phyloP scores from a whole-genome alignment of 306 rosid genomes.

The Lathyrus sativus region DNA sequence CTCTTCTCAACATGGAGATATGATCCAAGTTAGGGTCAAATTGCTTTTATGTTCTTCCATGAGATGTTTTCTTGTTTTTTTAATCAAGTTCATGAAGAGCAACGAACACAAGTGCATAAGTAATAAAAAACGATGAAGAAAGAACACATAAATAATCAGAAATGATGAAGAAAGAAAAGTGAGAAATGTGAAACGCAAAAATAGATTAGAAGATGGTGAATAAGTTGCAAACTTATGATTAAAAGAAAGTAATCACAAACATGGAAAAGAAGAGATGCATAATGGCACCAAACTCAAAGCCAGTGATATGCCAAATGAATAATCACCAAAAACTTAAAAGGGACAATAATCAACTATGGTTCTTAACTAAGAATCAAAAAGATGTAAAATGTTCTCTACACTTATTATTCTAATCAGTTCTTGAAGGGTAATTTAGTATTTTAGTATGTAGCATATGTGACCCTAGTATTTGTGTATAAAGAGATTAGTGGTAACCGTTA shows the following conservation, averaged over 20 bases:
- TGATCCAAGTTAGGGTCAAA: not conserved
- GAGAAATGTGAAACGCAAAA: not conserved
- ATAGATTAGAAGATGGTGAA: not conserved
- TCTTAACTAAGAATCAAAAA: not conserved
- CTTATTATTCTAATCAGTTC: too few species aligned
- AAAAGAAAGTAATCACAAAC: not conserved
- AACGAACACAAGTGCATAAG: not conserved
- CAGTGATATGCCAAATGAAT: not conserved
- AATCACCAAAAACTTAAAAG: not conserved
- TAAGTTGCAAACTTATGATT: not conserved
- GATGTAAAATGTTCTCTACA: not conserved
- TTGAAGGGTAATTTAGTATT: too few species aligned
- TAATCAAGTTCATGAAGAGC: not conserved
- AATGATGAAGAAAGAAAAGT: not conserved
- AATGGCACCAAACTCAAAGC: not conserved
- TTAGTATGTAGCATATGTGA: too few species aligned
- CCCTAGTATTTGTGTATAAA: too few species aligned
- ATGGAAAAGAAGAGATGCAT: not conserved
- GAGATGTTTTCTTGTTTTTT: not conserved
- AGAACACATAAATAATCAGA: not conserved
- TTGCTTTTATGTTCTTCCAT: not conserved
- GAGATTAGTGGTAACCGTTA: too few species aligned
- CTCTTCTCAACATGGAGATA: not conserved
- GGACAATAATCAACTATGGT: not conserved
- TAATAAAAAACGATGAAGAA: not conserved